Evolutionary conservation across 495 filamentous ascomycete genomes (phyloP).

Genomic region (Pyrenula massariospora): DNA sequence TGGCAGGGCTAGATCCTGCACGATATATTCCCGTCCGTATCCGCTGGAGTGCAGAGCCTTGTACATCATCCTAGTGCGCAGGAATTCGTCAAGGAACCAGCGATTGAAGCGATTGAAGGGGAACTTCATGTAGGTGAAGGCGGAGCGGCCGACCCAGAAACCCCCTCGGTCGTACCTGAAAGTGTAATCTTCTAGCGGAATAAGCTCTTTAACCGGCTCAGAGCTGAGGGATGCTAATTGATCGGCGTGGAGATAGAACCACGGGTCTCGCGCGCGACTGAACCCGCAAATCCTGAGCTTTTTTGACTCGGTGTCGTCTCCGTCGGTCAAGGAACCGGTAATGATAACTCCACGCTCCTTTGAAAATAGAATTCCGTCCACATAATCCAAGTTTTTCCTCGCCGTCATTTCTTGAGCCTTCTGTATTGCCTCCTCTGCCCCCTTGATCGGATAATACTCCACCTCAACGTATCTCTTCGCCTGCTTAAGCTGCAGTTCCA

Average conservation of each 20-base stretch:
- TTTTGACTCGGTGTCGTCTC: not conserved
- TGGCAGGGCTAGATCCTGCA: conserved; percentile 48
- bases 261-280: conserved; percentile 37
- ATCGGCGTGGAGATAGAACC: conserved; percentile 47
- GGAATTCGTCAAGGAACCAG: conserved; percentile 37
- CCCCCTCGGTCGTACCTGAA: conserved; percentile 54
- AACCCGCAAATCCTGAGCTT: conserved; percentile 21
- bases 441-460: conserved; percentile 29
- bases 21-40: conserved; percentile 28
- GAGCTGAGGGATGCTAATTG: conserved; percentile 2
- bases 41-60: conserved; percentile 42
- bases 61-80: conserved; percentile 46
- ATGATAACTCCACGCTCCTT: conserved; percentile 31
- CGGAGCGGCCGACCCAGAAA: conserved; percentile 41
- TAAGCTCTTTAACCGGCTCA: conserved; percentile 23
- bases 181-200: conserved; percentile 46
- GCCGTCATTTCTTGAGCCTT: conserved; percentile 16
- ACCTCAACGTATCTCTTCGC: conserved; percentile 36
- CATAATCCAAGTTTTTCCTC: conserved; percentile 18
- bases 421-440: conserved; percentile 26
- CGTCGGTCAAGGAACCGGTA: conserved; percentile 32
- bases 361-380: conserved; percentile 42
- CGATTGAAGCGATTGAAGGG: conserved; percentile 44
- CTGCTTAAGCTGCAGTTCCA: conserved; percentile 38
- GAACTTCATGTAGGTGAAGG: conserved; percentile 41